Evolutionary conservation across 2,329 filamentous ascomycete species (phyloP), one percentile per base, ranked within the genome.

Genomic region (Colletotrichum noveboracense): DNA sequence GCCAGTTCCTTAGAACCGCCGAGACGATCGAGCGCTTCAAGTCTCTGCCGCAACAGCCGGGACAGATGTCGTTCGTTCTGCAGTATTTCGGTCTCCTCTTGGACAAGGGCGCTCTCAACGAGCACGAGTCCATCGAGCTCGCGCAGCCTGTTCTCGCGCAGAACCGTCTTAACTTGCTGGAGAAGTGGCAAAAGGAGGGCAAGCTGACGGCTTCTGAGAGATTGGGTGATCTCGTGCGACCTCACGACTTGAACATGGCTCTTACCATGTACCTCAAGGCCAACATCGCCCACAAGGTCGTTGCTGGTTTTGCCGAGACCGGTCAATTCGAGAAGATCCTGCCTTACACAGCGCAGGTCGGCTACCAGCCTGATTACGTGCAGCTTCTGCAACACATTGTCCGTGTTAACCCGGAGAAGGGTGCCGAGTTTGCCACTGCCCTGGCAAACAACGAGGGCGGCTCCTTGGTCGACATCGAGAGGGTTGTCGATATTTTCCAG

Each of bases 1-100:
- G 96, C 75, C 97, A 97, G 64, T 99, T 99, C 89, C 89, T 99
- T 71, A 95, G 97, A 79, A 98, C 96, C 3, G 91, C 95, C 26
- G 95, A 98, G 82, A 99, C 97, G 8, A 98, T 99, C 83, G 96
- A 98, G 86, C 93, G 94, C 80, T 97, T 99, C 88, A 98, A 98
- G 91, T 92, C 91, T 71, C 89, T 97, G 18, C 95, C 95, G 16
- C 91, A 93, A 77, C 92, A 94, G 79, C 93, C 93, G 38, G 95
- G 95, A 60, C 94, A 97, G 84, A 95, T 99, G 87, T 98, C 97
- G 2, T 93, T 95, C 80, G 98, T 98, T 75, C 90, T 99, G 69
- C 97, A 98, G 84, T 99, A 99, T 87, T 99, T 99, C 80, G 97
- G 97, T 77, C 96, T 98, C 91, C 90, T 99, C 58, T 90, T 99